Base-by-base conservation (phyloP, 352 stramenopile species). In the Globisporangium irregulare region DNA sequence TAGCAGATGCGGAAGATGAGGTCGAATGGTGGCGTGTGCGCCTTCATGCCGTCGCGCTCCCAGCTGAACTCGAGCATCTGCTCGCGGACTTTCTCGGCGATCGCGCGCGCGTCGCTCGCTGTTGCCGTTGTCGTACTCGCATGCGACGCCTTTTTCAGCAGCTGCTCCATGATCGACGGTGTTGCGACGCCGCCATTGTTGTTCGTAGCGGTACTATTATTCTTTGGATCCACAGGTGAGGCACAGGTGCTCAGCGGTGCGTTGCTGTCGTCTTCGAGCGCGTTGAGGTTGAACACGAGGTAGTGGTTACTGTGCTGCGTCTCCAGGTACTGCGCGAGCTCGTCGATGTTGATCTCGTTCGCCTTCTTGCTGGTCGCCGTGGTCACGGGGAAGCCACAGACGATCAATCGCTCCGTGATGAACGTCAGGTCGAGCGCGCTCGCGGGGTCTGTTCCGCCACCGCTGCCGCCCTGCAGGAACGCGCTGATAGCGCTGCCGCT, bases 1-100 rank as follows among this genome's bases (percentile, higher is more conserved):
- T 98, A 98, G 74, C 93, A 98, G 48, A 98, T 92, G 50, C 93
- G 82, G 68, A 98, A 94, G 29, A 98, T 76, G 10, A 92, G 79
- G 58, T 95, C 87, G 12, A 92, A 75, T 1, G 87, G 82, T 12
- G 87, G 87, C 48, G 87, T 93, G 68, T 95, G 86, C 36, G 86
- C 84, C 64, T 93, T 91, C 81, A 95, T 92, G 4, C 81, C 83
- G 63, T 92, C 82, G 3, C 84, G 81, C 58, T 93, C 85, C 83
- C 87, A 93, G 58, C 79, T 81, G 67, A 94, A 95, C 62, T 96
- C 89, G 62, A 95, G 75, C 67, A 95, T 80, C 70, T 96, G 89
- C 51, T 92, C 80, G n/a, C 86, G 78, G 51, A 94, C 68, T 25
- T 82, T 81, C 10, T 80, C 73, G 6, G 80, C 82, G 46, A 90